Evolutionary conservation across 2,329 filamentous ascomycete genomes (phyloP).

Genomic region (Penicillium sp.): DNA sequence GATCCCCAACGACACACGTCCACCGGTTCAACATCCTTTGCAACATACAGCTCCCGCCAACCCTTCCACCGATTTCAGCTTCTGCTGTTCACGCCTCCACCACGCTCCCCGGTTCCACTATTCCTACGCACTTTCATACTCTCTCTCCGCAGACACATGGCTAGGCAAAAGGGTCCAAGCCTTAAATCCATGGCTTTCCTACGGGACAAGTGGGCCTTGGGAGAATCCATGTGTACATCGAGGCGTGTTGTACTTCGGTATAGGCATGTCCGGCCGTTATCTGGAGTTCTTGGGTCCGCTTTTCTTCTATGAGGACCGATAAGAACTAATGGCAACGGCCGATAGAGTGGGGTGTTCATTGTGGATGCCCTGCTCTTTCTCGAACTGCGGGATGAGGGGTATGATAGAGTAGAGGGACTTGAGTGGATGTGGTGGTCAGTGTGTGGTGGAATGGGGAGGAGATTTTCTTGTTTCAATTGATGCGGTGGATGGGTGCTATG

Average conservation of each 20-base stretch:
- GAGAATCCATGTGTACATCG: constrained; percentile 23
- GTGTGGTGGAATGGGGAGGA: constrained; percentile 4
- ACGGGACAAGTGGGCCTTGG: constrained; percentile 18
- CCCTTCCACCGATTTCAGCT: background rate
- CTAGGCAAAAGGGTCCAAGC: constrained; percentile 24
- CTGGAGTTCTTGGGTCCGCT: constrained; percentile 40
- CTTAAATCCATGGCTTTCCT: constrained; percentile 21
- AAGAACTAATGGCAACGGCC: constrained; percentile 44
- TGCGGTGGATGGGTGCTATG: constrained; percentile 2
- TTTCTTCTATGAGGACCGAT: constrained; percentile 37
- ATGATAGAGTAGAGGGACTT: constrained; percentile 3
- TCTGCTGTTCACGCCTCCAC: background rate
- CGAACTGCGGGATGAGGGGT: constrained; percentile 6
- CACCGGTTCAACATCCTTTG: background rate
- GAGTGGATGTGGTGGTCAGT: background rate
- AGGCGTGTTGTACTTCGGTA: background rate
- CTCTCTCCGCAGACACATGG: constrained; percentile 23
- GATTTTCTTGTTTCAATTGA: constrained; percentile 8
- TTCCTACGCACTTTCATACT: background rate
- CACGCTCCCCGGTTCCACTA: background rate
- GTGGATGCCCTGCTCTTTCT: background rate
- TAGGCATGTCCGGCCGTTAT: constrained; percentile 26
- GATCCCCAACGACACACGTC: background rate
- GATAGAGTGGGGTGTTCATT: constrained; percentile 21
- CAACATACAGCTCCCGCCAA: constrained; percentile 10